Evolutionary conservation across 1,284 basidiomycete species (phyloP), one percentile per base, ranked within the genome.

Genomic region (Austroboletus rostrupii): DNA sequence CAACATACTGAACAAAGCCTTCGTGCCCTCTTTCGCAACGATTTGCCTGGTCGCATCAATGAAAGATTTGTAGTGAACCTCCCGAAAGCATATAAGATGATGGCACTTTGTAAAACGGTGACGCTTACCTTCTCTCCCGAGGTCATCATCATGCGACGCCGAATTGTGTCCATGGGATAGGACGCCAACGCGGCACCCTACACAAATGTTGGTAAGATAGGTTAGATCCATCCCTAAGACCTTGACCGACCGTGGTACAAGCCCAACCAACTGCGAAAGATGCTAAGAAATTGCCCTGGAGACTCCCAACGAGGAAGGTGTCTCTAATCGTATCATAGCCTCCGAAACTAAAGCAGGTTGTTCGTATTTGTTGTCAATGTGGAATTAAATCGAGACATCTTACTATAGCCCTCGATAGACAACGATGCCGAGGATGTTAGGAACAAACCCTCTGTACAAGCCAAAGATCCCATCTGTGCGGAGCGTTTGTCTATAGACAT

Each of bases 141-240:
- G 31, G 81, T 84, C 83, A 86, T 86, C 84, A 86, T 86, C 80
- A 83, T 83, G 54, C 76, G 68, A 62, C 81, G 74, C 54, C 82
- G 73, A 64, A 83, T 80, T 33, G 82, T 85, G 65, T 86, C 83
- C 58, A 86, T 70, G 9, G 83, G 83, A 67, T 86, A 86, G 44
- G 82, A 77, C 53, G 74, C 77, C 55, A 85, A 70, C 55, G 81
- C 75, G 47, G 83, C 83, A 55, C 72, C 74, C 73, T 74, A 47
- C 19, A 40, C 45, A 50, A 36, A 7, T 3, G 8, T 12, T 56
- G 14, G 49, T 26, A 14, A 21, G 12, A 33, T 43, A 9, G 8
- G 19, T 7, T 19, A 1, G 4, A 7, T 16, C 20, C 8, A 31
- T 23, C 7, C 14, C 4, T 3, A 19, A 9, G 32, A 12, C 11